These are phyloP conservation scores for Berkeleyomyces rouxiae DNA, from an alignment of 2,329 filamentous ascomycete genomes.

Conservation along the genomic window DNA sequence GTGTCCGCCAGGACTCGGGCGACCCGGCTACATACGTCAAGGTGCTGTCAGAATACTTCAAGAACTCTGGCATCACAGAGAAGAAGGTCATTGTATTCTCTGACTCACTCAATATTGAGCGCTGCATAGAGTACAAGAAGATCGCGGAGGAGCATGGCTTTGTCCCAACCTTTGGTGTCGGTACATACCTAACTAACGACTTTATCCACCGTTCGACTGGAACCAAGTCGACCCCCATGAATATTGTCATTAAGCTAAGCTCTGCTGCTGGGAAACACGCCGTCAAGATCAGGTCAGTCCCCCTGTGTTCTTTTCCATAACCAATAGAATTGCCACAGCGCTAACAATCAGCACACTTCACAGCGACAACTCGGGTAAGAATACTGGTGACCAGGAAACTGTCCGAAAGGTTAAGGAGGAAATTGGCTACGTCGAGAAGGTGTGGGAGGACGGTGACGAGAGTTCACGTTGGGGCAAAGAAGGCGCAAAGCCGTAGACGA, in stretches of 20 bases:
- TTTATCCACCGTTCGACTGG: slow-evolving; percentile 56
- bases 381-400: slow-evolving; percentile 69
- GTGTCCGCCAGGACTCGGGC: slow-evolving; percentile 80
- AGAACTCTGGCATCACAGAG: slow-evolving; percentile 53
- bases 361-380: slow-evolving; percentile 76
- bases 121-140: slow-evolving; percentile 77
- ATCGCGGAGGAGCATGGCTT: slow-evolving; percentile 68
- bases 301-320: slow-evolving; percentile 4
- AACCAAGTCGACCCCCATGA: slow-evolving; percentile 76
- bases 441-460: slow-evolving; percentile 75
- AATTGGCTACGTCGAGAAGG: slow-evolving; percentile 71
- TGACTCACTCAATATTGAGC: slow-evolving; percentile 81
- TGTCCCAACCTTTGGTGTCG: slow-evolving; percentile 78
- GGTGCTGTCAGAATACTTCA: slow-evolving; percentile 67
- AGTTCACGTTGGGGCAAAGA: slow-evolving; percentile 60
- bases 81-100: slow-evolving; percentile 90
- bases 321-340: neutral
- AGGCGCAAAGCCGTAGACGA: slow-evolving; percentile 15
- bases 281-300: slow-evolving; percentile 59
- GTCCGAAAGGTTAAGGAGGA: slow-evolving; percentile 71
- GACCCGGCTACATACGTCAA: slow-evolving; percentile 68
- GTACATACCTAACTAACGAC: slow-evolving; percentile 92
- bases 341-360: slow-evolving; percentile 6
- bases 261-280: slow-evolving; percentile 66
- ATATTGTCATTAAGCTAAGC: slow-evolving; percentile 95